Evolutionary conservation across 208 protist genomes (phyloP), one percentile per base, ranked within the genome.

Genomic region (Sergeia podlipaevii): DNA sequence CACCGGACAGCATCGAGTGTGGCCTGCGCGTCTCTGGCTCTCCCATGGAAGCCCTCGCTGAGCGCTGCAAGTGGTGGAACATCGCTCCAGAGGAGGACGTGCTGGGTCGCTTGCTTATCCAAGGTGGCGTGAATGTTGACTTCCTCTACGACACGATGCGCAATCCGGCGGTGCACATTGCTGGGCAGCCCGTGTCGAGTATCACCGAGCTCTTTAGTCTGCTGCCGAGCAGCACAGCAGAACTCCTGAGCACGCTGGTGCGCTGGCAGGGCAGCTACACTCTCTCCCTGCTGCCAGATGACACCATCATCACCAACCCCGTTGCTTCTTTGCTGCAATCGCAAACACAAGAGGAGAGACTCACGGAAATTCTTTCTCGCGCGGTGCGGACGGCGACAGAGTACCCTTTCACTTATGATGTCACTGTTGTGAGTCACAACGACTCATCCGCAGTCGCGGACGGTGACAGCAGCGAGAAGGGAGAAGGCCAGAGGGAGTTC

Each of bases 1-100:
- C 65, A 44, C 85, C 91, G 2, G 82, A 86, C 50, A 57, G 60
- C 11, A 72, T 87, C 36, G 78, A 94, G 37, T 91, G 85, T 42
- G 84, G 79, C 15, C 59, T 97, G 39, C 75, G 93, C 39, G 87
- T 77, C 36, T 85, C 74, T 13, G 53, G 68, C 17, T 74, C 69
- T 10, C 85, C 91, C 4, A 54, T 95, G 17, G 91, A 85, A 27
- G 91, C 72, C 33, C 55, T 97, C 45, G 71, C 79, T 4, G 85
- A 95, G 66, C 80, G 91, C n/a, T 69, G 77, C 28, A 53, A 74
- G 26, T 97, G 87, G 86, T 62, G 88, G n/a, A 49, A 56, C 11
- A 46, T 61, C 17, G 30, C 23, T 1, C 58, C 80, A 8, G 59
- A 70, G 45, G 42, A 87, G n/a, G 91, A 97, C 61, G 49, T 61